Base-by-base conservation (phyloP, 2,329 filamentous ascomycete species). In the Neofusicoccum ribis region DNA sequence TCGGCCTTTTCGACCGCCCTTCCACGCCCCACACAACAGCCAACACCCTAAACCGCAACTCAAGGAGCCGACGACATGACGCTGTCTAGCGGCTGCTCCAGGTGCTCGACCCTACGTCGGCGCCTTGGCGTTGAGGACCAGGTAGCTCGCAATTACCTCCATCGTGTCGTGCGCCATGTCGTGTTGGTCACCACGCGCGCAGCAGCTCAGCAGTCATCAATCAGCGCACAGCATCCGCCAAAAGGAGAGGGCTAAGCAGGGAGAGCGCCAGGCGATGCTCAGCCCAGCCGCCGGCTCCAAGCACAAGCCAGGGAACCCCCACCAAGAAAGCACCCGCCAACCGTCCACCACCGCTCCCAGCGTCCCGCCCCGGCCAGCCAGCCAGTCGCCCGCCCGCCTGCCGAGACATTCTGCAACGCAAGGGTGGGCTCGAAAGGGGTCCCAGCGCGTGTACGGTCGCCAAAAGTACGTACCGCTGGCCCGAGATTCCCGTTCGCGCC, bases 391-490 rank as follows among this genome's bases (percentile, higher is more conserved):
- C 17, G 15, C 27, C 47, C 47, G 23, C 11, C 27, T 59, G 41
- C 54, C 54, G 23, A 59, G 54, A 46, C 54, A 59, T 8, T 59
- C 39, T 59, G 54, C 41, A 34, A 46, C 54, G 15, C 23, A n/a
- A 34, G 39, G 39, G 54, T 17, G 27, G 27, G 27, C 27, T 31
- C 6, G 27, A 31, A 31, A 31, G 27, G 27, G 27, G 27, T 31
- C 27, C 27, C 27, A 5, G 27, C 41, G 20, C 54, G 54, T 31
- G 17, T 5, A 9, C 14, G 8, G n/a, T 31, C 20, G 12, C 52
- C 9, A 20, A 43, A 56, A 11, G 12, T 11, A 31, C 36, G 39
- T 43, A 20, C 17, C n/a, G 7, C 20, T n/a, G 27, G 14, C 14
- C 52, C 50, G 36, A 39, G 9, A 39, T 39, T 11, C 3, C 17